phyloP scores from a whole-genome alignment of 306 rosid species.

The Psophocarpus tetragonolobus region DNA sequence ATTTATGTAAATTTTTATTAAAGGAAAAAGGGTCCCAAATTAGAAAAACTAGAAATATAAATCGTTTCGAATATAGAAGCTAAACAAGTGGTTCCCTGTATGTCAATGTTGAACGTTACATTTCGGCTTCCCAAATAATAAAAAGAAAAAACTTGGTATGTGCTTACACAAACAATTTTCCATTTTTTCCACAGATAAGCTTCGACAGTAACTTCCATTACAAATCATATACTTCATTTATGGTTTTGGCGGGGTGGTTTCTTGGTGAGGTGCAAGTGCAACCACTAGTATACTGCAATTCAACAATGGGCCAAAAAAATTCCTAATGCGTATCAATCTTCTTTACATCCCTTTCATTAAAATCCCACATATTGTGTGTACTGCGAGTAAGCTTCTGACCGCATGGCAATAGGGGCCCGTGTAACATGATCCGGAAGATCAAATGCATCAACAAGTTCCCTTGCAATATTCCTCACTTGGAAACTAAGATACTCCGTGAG shows the following conservation, averaged over 20 bases:
- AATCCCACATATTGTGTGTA: conserved; percentile 81
- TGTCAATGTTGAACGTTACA: not conserved
- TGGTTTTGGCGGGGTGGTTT: not conserved
- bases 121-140: not conserved
- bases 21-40: too few species aligned
- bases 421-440: conserved; percentile 83
- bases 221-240: not conserved
- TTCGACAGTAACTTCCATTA: not conserved
- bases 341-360: conserved; percentile 6
- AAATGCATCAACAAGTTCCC: conserved; percentile 81
- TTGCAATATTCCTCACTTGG: conserved; percentile 85
- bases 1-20: too few species aligned
- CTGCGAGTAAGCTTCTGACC: conserved; percentile 80
- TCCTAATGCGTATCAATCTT: not conserved
- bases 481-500: conserved; percentile 81
- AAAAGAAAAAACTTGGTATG: not conserved
- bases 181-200: conserved; percentile 10
- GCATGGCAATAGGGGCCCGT: conserved; percentile 89
- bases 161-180: not conserved
- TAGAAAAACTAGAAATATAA: too few species aligned
- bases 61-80: too few species aligned
- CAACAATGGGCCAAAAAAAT: not conserved
- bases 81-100: not conserved
- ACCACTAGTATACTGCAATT: conserved; percentile 12
- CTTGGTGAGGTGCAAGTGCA: not conserved